Conservation (phyloP, 768 basidiomycete genomes). For the Suillus weaverae region DNA sequence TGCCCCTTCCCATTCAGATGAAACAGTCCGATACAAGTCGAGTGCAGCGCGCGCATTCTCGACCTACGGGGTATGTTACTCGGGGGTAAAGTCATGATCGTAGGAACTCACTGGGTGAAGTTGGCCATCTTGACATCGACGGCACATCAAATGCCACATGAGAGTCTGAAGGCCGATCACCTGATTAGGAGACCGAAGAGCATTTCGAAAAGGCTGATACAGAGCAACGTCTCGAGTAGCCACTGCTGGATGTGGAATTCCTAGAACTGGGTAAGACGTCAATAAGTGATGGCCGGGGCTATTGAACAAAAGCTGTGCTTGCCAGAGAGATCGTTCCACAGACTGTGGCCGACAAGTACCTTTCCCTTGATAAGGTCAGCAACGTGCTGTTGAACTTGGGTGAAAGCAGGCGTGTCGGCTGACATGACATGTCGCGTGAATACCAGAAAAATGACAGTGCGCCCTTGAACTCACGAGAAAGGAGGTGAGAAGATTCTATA, state of each 20-base stretch:
- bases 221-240: constrained; percentile 79
- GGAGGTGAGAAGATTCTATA: constrained; percentile 43
- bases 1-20: constrained; percentile 64
- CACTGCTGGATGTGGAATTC: constrained; percentile 77
- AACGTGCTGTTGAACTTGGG: constrained; percentile 63
- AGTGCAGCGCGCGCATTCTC: constrained; percentile 71
- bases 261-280: constrained; percentile 54
- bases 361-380: constrained; percentile 68
- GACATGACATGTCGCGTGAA: constrained; percentile 5
- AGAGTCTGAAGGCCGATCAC: constrained; percentile 75
- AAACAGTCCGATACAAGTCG: constrained; percentile 55
- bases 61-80: constrained; percentile 42
- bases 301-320: constrained; percentile 17
- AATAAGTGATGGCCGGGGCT: constrained; percentile 9
- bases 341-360: constrained; percentile 70
- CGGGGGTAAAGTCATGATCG: constrained; percentile 13
- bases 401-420: constrained; percentile 51
- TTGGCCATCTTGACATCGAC: constrained; percentile 71
- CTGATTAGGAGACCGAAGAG: constrained; percentile 65
- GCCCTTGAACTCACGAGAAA: constrained; percentile 34
- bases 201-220: constrained; percentile 77
- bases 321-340: constrained; percentile 85
- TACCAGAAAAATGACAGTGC: background rate
- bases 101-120: constrained; percentile 63
- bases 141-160: constrained; percentile 79